Evolutionary conservation across 306 rosid genomes (phyloP).

Genomic region (Senna siamea): DNA sequence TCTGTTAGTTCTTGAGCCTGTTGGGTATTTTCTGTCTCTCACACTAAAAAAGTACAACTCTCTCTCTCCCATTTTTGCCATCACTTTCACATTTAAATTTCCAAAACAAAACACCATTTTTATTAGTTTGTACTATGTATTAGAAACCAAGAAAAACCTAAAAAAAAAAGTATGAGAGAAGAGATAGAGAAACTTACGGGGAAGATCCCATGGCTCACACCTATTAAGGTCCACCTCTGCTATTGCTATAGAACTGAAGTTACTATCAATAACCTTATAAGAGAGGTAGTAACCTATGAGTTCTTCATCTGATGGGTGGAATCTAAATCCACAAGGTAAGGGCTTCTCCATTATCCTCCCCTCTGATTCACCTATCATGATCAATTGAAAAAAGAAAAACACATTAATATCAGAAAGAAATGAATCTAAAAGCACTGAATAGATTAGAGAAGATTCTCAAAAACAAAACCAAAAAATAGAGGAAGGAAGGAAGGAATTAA

Average conservation of each 20-base stretch:
- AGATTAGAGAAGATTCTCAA: background rate
- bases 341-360: too few relatives aligned
- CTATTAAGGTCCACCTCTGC: conserved; percentile 63
- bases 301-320: conserved; percentile 72
- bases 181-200: conserved; percentile 42
- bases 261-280: conserved; percentile 47
- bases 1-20: conserved; percentile 65
- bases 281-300: conserved; percentile 59
- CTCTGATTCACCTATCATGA: too few relatives aligned
- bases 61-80: conserved; percentile 65
- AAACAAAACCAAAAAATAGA: too few relatives aligned
- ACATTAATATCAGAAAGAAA: background rate
- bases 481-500: background rate
- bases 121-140: too few relatives aligned
- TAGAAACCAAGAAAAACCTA: background rate
- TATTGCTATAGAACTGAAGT: conserved; percentile 50
- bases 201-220: conserved; percentile 80
- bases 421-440: background rate
- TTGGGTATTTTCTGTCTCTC: conserved; percentile 68
- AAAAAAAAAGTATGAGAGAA: background rate
- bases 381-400: too few relatives aligned
- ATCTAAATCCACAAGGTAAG: conserved; percentile 37
- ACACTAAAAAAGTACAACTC: conserved; percentile 72
- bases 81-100: conserved; percentile 41
- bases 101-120: too few relatives aligned